Conservation (phyloP, 2,329 filamentous ascomycete genomes). For the Rhinocladiella mackenziei region DNA sequence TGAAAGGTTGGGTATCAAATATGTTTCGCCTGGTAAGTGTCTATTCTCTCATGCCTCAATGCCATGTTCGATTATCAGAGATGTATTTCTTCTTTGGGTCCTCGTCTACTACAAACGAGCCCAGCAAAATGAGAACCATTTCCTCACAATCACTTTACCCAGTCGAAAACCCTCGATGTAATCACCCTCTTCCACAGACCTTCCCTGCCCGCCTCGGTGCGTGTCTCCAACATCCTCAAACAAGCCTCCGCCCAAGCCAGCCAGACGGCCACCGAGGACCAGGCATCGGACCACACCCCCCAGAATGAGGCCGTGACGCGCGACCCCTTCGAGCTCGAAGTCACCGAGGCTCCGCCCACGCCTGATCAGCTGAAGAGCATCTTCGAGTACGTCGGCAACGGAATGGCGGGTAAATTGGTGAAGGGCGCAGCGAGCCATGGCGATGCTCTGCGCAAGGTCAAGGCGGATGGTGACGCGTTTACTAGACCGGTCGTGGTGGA, state of each 20-base stretch:
- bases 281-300: slow-evolving; percentile 62
- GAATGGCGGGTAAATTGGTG: slow-evolving; percentile 62
- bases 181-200: slow-evolving; percentile 95
- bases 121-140: too few relatives aligned
- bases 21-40: slow-evolving; percentile 24
- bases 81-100: background rate
- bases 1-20: slow-evolving; percentile 22
- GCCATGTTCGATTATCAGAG: too few relatives aligned
- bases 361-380: slow-evolving; percentile 78
- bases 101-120: too few relatives aligned
- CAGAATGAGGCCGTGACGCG: slow-evolving; percentile 56
- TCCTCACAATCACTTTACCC: too few relatives aligned
- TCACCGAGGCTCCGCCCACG: slow-evolving; percentile 77
- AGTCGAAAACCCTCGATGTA: slow-evolving; percentile 81
- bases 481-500: slow-evolving; percentile 81
- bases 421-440: slow-evolving; percentile 67
- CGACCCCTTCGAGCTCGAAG: slow-evolving; percentile 78
- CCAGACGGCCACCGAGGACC: slow-evolving; percentile 66
- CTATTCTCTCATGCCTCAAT: too few relatives aligned
- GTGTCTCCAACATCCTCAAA: slow-evolving; percentile 73
- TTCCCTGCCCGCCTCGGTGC: slow-evolving; percentile 65
- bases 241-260: slow-evolving; percentile 68
- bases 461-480: slow-evolving; percentile 65
- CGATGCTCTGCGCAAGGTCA: slow-evolving; percentile 77
- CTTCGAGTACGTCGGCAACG: slow-evolving; percentile 70